Evolutionary conservation across 2,329 filamentous ascomycete species (phyloP).

Genomic region (Sarocladium brachiariae): DNA sequence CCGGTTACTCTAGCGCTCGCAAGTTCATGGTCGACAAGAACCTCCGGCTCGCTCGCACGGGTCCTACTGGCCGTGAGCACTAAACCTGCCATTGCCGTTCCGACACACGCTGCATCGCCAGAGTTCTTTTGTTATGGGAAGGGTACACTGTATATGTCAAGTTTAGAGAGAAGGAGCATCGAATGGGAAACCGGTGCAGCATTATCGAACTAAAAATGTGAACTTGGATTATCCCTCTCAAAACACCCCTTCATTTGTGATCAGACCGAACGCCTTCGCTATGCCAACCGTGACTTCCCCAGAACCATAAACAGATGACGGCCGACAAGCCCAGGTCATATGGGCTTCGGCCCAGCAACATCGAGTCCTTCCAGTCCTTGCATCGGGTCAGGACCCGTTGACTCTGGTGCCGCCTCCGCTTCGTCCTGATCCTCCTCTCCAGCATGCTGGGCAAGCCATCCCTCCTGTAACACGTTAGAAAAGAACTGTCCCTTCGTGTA

Average conservation of each 20-base stretch:
- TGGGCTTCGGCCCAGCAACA: conserved; percentile 82
- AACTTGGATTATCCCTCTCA: conserved; percentile 6
- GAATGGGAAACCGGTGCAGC: not conserved
- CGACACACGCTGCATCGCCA: conserved; percentile 2
- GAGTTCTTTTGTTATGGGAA: conserved; percentile 15
- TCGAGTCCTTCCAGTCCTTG: conserved; percentile 89
- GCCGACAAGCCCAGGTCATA: conserved; percentile 40
- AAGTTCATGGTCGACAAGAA: conserved; percentile 90
- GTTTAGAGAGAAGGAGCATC: conserved; percentile 10
- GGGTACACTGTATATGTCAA: conserved; percentile 14
- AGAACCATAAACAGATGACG: conserved; percentile 14
- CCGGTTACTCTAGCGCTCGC: conserved; percentile 70
- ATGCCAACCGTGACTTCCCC: conserved; percentile 26
- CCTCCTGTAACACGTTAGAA: conserved; percentile 56
- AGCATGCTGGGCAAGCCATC: conserved; percentile 84
- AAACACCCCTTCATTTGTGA: not conserved
- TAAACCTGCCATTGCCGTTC: conserved; percentile 21
- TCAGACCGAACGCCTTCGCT: conserved; percentile 37
- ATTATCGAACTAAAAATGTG: conserved; percentile 8
- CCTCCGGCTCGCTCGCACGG: conserved; percentile 75
- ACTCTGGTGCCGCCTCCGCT: conserved; percentile 35
- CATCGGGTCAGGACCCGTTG: conserved; percentile 73
- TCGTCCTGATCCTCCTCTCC: conserved; percentile 72
- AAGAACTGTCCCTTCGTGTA: not conserved
- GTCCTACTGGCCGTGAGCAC: conserved; percentile 34